Evolutionary conservation across 176 grass and related monocot genomes (phyloP).

Genomic region (Hyparrhenia diplandra): DNA sequence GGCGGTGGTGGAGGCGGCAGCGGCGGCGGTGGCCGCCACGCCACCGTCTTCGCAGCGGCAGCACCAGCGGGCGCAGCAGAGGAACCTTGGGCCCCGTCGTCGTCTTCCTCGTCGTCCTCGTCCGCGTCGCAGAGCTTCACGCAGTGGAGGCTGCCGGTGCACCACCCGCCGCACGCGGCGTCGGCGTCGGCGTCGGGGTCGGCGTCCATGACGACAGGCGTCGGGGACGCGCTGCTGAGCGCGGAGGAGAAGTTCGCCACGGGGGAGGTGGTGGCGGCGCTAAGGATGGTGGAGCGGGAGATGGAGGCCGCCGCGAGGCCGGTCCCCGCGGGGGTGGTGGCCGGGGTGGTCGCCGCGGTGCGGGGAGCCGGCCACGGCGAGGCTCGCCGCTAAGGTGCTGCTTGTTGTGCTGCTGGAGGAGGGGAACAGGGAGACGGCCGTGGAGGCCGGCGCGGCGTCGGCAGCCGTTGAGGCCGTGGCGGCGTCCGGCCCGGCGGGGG

Average conservation of each 20-base stretch:
- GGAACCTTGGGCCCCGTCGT: conserved; percentile 36
- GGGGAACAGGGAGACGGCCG: conserved; percentile 44
- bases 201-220: too few species aligned
- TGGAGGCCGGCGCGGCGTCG: conserved; percentile 58
- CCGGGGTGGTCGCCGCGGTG: conserved; percentile 51
- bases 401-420: conserved; percentile 59
- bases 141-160: conserved; percentile 73
- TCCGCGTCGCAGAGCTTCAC: conserved; percentile 87
- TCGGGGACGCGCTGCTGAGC: not conserved
- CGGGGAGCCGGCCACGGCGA: conserved; percentile 48
- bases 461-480: conserved; percentile 67
- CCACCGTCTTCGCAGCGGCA: not conserved
- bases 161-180: conserved; percentile 50
- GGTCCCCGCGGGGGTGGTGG: conserved; percentile 40
- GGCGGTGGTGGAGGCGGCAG: not conserved
- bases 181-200: not conserved
- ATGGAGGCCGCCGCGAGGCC: conserved; percentile 31
- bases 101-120: conserved; percentile 58
- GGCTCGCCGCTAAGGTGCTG: conserved; percentile 61
- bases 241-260: conserved; percentile 56
- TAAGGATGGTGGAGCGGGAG: conserved; percentile 45
- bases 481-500: conserved; percentile 61
- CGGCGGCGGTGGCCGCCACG: not conserved
- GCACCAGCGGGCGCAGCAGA: not conserved
- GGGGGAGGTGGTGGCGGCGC: conserved; percentile 44